Conservation (phyloP, 805 yeast species). For the Metschnikowia dekortorum region DNA sequence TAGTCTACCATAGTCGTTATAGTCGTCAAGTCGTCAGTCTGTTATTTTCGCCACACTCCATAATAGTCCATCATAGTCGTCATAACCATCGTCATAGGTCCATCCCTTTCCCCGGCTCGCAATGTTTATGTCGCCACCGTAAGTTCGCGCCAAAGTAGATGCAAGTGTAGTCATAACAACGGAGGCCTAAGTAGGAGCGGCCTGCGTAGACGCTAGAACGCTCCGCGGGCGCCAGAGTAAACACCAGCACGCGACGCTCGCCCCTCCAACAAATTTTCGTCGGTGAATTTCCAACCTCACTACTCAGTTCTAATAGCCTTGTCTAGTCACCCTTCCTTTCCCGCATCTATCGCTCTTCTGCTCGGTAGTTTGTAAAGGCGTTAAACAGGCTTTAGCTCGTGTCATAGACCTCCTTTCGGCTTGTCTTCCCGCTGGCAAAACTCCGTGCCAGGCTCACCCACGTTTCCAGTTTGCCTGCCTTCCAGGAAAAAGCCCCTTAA, state of each 20-base stretch:
- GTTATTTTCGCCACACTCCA: too few relatives aligned
- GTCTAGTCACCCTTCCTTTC: conserved; percentile 9
- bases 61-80: too few relatives aligned
- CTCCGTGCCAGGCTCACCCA: conserved; percentile 1
- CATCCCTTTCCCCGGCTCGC: too few relatives aligned
- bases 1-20: too few relatives aligned
- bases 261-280: conserved; percentile 18
- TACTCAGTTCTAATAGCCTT: conserved; percentile 11
- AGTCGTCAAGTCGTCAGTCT: too few relatives aligned
- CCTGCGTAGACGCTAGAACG: conserved; percentile 14
- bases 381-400: conserved; percentile 13
- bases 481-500: not conserved
- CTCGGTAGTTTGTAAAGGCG: conserved; percentile 9
- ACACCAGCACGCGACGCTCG: conserved; percentile 14
- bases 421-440: not conserved
- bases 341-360: conserved; percentile 3
- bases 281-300: conserved; percentile 4
- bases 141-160: not conserved
- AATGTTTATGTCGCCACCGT: too few relatives aligned
- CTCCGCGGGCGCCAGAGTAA: conserved; percentile 11
- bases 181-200: not conserved
- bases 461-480: not conserved
- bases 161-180: not conserved
- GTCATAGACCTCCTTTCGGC: conserved; percentile 3
- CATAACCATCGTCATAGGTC: too few relatives aligned